Evolutionary conservation across 352 stramenopile genomes (phyloP), one percentile per base, ranked within the genome.

Genomic region (Globisporangium barbulae): DNA sequence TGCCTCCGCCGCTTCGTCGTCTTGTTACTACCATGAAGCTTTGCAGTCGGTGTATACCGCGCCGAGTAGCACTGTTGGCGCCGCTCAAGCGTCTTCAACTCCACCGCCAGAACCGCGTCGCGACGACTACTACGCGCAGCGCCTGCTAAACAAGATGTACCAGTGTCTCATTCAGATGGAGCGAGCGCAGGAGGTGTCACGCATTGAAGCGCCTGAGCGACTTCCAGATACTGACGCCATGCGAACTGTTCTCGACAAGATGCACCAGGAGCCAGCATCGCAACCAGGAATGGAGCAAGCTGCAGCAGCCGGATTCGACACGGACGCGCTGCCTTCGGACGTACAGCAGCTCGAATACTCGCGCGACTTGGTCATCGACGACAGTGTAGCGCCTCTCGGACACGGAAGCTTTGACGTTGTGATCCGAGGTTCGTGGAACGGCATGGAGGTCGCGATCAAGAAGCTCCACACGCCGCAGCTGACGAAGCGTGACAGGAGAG

Each of bases 381-480:
- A 70, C 4, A 44, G 44, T 13, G 63, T 31, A 1, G 64, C 71
- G 21, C 52, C 56, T 12, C 53, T 80, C 13, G 65, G 73, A 2
- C 64, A 65, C 13, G 73, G 73, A 15, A 61, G 64, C n/a, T 80
- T 80, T 31, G 73, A 70, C 2, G 53, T 42, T 6, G 70, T 80
- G 22, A 68, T 68, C 21, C 61, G 47, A 3, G 73, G 70, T 15
- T 67, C 12, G 10, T 77, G 65, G 64, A 56, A 65, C 28, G 22
- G 49, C 8, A 56, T 65, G 5, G 9, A 54, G 31, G 70, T 80
- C 7, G 73, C 73, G 10, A 59, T 80, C 62, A 80, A 80, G 65
- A 75, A 75, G 56, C 68, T 80, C 1, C 73, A 79, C 45, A 53
- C 53, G n/a, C 8, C 63, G 37, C 65, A 69, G 47, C 67, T 76